phyloP scores from a whole-genome alignment of 2,329 filamentous ascomycete genomes.

The Calycina marina region DNA sequence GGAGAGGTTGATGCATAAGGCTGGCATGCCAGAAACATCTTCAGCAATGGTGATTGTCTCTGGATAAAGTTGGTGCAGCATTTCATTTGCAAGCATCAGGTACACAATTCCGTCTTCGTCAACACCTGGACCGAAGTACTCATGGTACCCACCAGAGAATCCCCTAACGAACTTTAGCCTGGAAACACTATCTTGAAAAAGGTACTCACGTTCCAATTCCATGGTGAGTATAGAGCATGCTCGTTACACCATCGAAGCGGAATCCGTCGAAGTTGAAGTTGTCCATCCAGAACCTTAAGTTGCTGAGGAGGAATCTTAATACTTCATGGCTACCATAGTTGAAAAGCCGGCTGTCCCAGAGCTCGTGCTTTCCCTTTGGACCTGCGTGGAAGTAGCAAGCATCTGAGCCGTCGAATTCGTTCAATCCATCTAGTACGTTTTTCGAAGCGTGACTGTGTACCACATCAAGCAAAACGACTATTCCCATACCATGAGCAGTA shows the following conservation, averaged over 20 bases:
- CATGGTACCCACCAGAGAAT: constrained; percentile 94
- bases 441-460: constrained; percentile 98
- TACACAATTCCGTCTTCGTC: constrained; percentile 93
- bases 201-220: constrained; percentile 80
- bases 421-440: constrained; percentile 88
- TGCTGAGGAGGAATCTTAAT: constrained; percentile 86
- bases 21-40: constrained; percentile 97
- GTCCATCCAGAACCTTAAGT: constrained; percentile 97
- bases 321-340: constrained; percentile 96
- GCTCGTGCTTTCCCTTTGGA: constrained; percentile 68
- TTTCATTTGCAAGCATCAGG: constrained; percentile 89
- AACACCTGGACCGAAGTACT: constrained; percentile 82
- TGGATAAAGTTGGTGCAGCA: constrained; percentile 84
- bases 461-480: constrained; percentile 84
- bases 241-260: constrained; percentile 94
- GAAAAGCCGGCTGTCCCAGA: constrained; percentile 94
- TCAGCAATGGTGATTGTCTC: constrained; percentile 84
- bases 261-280: constrained; percentile 96
- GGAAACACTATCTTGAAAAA: background rate
- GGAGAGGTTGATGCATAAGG: constrained; percentile 73
- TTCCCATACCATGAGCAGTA: constrained; percentile 79
- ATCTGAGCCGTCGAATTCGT: constrained; percentile 90
- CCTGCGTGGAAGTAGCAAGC: constrained; percentile 93
- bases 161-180: constrained; percentile 39
- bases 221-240: constrained; percentile 93